Percentiles rank a stretch among this genome's conserved stretches.
These are phyloP conservation scores for Cyclotella distinguenda DNA, from an alignment of 108 stramenopile species.

Conservation along the genomic window DNA sequence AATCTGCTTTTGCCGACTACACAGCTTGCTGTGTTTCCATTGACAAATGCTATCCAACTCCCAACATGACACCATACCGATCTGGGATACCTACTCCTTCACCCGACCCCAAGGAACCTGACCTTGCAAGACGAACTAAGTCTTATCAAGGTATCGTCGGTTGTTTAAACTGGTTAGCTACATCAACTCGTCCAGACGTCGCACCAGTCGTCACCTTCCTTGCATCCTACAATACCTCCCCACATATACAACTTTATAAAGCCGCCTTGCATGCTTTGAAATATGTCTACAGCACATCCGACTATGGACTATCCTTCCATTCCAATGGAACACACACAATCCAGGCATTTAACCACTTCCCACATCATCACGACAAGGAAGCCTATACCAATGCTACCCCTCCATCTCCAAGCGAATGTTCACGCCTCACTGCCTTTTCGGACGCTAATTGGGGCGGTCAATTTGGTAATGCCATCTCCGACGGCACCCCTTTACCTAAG, in stretches of 20 bases:
- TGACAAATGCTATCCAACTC: too few species aligned
- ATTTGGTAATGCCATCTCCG: background rate
- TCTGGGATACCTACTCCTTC: too few species aligned
- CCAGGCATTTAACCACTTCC: conserved; percentile 12
- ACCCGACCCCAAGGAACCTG: too few species aligned
- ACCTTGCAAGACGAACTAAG: too few species aligned
- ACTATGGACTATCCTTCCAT: conserved; percentile 15
- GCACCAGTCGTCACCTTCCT: conserved; percentile 6
- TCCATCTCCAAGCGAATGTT: background rate
- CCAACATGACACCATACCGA: too few species aligned
- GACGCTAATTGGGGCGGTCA: conserved; percentile 1
- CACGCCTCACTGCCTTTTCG: conserved; percentile 2
- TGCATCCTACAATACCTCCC: background rate
- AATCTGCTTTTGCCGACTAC: too few species aligned
- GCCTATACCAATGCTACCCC: background rate
- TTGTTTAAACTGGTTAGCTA: too few species aligned
- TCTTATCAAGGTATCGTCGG: too few species aligned
- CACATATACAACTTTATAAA: conserved; percentile 2
- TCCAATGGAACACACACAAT: background rate
- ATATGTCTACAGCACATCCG: conserved; percentile 10
- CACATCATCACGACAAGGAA: background rate
- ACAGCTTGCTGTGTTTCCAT: too few species aligned
- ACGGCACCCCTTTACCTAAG: too few species aligned
- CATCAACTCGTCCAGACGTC: background rate
- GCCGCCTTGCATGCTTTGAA: conserved; percentile 8